These are phyloP conservation scores for Globisporangium nunn DNA, from an alignment of 352 stramenopile genomes.

Conservation along the genomic window DNA sequence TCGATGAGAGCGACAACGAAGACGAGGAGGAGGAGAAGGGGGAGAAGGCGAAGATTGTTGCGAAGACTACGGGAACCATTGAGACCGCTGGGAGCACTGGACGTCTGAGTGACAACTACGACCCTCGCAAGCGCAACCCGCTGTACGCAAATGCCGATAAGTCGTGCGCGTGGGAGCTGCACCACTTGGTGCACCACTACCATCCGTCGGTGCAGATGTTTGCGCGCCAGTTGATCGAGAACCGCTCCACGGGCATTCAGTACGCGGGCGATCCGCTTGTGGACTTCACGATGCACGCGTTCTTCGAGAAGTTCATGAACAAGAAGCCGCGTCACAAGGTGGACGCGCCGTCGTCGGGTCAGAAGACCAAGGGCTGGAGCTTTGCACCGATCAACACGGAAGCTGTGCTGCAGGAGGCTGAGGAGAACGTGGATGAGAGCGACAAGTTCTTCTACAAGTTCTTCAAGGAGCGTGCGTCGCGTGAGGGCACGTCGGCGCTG, in stretches of 20 bases:
- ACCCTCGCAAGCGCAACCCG: constrained; percentile 85
- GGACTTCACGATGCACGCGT: constrained; percentile 95
- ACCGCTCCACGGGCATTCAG: constrained; percentile 55
- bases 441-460: constrained; percentile 94
- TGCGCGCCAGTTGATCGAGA: constrained; percentile 69
- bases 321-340: constrained; percentile 89
- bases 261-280: constrained; percentile 95
- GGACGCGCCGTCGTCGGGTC: background rate
- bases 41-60: background rate
- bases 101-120: constrained; percentile 38
- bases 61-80: constrained; percentile 1
- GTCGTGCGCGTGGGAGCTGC: constrained; percentile 90
- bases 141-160: constrained; percentile 66
- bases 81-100: no score
- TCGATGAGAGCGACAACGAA: constrained; percentile 23
- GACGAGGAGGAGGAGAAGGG: constrained; percentile 14
- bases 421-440: constrained; percentile 61
- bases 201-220: constrained; percentile 96
- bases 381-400: constrained; percentile 66
- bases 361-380: constrained; percentile 54
- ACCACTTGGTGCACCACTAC: constrained; percentile 90
- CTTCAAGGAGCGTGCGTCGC: constrained; percentile 78
- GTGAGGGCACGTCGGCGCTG: constrained; percentile 25
- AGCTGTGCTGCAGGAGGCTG: constrained; percentile 51
- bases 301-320: constrained; percentile 99